A percentile compares a stretch with the other conserved stretches of the same genome.
Evolutionary conservation across 129 eudicot genomes (phyloP).

Genomic region (Lonicera japonica): DNA sequence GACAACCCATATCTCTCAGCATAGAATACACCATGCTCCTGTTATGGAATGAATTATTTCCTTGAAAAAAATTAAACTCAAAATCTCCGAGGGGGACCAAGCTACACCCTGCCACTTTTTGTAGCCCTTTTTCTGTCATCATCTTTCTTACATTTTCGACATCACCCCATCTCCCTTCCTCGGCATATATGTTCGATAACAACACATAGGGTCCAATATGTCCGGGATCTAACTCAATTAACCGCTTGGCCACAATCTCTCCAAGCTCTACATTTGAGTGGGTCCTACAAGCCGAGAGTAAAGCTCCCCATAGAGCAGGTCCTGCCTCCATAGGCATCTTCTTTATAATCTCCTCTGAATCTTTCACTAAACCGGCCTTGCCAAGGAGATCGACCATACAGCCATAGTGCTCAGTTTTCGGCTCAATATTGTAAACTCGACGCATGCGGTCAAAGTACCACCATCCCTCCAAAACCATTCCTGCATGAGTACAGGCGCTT

Average conservation of each 20-base stretch:
- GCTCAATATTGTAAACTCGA: constrained; percentile 56
- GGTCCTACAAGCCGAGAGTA: constrained; percentile 55
- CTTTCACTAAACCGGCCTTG: constrained; percentile 50
- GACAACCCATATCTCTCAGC: constrained; percentile 50
- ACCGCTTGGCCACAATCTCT: constrained; percentile 53
- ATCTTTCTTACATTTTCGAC: constrained; percentile 45
- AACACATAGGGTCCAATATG: constrained; percentile 59
- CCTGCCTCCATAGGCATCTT: constrained; percentile 36
- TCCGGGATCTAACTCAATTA: constrained; percentile 47
- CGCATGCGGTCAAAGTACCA: constrained; percentile 63
- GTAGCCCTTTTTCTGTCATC: constrained; percentile 44
- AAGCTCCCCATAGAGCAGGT: constrained; percentile 58
- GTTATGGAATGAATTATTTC: constrained; percentile 28
- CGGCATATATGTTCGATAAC: constrained; percentile 64
- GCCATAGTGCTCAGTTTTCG: constrained; percentile 65
- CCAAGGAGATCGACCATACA: constrained; percentile 73
- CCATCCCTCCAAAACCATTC: constrained; percentile 75
- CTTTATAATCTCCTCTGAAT: constrained; percentile 44
- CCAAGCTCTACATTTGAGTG: constrained; percentile 56
- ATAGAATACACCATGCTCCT: constrained; percentile 57
- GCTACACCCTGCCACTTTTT: constrained; percentile 43
- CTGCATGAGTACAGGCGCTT: constrained; percentile 60
- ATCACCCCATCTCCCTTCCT: constrained; percentile 56
- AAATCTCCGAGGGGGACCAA: constrained; percentile 14
- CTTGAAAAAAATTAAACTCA: constrained; percentile 12